Conservation (phyloP, 2,329 filamentous ascomycete species). For the Fusarium sp. region DNA sequence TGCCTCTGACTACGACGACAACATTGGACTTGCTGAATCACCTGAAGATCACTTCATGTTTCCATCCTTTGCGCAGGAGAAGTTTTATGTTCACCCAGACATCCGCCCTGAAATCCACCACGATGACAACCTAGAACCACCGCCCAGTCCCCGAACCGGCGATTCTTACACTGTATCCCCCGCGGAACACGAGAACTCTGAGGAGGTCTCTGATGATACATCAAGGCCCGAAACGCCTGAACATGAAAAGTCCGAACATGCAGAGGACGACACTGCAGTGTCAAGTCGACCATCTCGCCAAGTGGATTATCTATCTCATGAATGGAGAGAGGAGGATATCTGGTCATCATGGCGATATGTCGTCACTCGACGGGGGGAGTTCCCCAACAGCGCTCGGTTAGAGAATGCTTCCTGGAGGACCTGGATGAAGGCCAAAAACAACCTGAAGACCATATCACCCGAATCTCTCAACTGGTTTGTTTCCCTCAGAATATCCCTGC, state of each 20-base stretch:
- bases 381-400: slow-evolving; percentile 81
- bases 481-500: background rate
- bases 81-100: slow-evolving; percentile 52
- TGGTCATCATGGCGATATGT: slow-evolving; percentile 98
- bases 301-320: slow-evolving; percentile 94
- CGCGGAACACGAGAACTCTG: slow-evolving; percentile 62
- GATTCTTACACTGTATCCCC: slow-evolving; percentile 63
- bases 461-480: slow-evolving; percentile 90
- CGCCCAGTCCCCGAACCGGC: slow-evolving; percentile 59
- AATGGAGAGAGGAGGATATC: slow-evolving; percentile 95
- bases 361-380: slow-evolving; percentile 78
- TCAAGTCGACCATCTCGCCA: slow-evolving; percentile 81
- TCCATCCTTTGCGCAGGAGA: slow-evolving; percentile 57
- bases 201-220: slow-evolving; percentile 48
- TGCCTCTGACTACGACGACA: slow-evolving; percentile 64
- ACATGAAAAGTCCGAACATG: slow-evolving; percentile 59
- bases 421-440: slow-evolving; percentile 93
- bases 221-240: slow-evolving; percentile 68
- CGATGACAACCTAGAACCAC: slow-evolving; percentile 57
- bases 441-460: slow-evolving; percentile 85
- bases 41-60: slow-evolving; percentile 59
- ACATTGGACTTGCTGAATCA: slow-evolving; percentile 54
- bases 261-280: slow-evolving; percentile 83
- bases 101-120: slow-evolving; percentile 37
- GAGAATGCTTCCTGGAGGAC: slow-evolving; percentile 98